phyloP scores from a whole-genome alignment of 495 filamentous ascomycete genomes.

The Pseudomonodictys pantanalensis region DNA sequence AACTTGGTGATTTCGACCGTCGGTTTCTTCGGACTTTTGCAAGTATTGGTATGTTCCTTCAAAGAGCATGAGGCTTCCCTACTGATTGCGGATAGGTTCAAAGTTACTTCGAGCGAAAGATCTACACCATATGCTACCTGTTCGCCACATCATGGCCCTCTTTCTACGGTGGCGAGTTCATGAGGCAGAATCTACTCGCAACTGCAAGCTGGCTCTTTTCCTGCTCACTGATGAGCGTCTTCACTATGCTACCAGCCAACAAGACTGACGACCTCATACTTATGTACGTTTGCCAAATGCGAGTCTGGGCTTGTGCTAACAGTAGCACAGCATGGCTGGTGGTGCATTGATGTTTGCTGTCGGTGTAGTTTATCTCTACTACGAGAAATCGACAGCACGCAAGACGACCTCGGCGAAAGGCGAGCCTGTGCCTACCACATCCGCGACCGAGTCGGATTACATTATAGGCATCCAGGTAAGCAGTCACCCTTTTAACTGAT shows the following conservation, averaged over 20 bases:
- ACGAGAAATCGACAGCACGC: conserved; percentile 68
- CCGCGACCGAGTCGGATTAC: conserved; percentile 31
- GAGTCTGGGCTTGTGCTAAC: not conserved
- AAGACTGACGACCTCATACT: conserved; percentile 75
- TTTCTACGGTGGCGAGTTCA: conserved; percentile 68
- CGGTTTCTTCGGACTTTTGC: conserved; percentile 68
- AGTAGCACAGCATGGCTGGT: conserved; percentile 61
- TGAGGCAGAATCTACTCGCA: conserved; percentile 61
- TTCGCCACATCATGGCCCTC: conserved; percentile 75
- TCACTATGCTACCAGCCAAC: conserved; percentile 82
- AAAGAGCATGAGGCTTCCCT: not conserved
- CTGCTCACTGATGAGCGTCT: conserved; percentile 80
- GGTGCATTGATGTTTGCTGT: conserved; percentile 75
- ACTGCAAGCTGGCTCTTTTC: conserved; percentile 69
- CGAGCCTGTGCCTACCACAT: conserved; percentile 17
- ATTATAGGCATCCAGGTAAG: conserved; percentile 42
- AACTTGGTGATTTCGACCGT: conserved; percentile 61
- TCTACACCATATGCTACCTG: conserved; percentile 78
- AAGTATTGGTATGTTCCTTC: conserved; percentile 68
- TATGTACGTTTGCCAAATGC: conserved; percentile 58
- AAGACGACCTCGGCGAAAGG: conserved; percentile 31
- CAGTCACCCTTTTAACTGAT: not conserved
- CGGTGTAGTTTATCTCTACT: conserved; percentile 76
- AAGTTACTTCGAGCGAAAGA: conserved; percentile 87
- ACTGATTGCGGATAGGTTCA: conserved; percentile 53